Percentiles rank a stretch among this genome's conserved stretches.
These are phyloP conservation scores for Globisporangium spinosum DNA, from an alignment of 352 stramenopile genomes.

Conservation along the genomic window DNA sequence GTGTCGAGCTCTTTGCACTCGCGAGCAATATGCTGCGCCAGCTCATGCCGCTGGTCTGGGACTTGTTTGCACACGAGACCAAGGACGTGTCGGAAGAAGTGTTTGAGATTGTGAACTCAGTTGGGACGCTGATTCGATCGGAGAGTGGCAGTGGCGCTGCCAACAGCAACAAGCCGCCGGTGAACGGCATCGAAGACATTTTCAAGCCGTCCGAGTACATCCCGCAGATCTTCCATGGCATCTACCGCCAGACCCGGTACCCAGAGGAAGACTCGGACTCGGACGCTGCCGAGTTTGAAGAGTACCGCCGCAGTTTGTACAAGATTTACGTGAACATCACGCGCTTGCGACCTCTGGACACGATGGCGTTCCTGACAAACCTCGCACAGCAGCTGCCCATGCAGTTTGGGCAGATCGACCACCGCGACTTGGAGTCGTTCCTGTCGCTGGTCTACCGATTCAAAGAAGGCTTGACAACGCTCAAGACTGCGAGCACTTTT, in stretches of 20 bases:
- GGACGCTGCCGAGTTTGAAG: slow-evolving; percentile 81
- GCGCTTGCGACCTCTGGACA: slow-evolving; percentile 62
- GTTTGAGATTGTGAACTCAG: slow-evolving; percentile 81
- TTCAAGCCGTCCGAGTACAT: slow-evolving; percentile 76
- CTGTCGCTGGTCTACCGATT: slow-evolving; percentile 79
- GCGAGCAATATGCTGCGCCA: slow-evolving; percentile 56
- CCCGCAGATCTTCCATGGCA: slow-evolving; percentile 74
- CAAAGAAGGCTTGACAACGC: slow-evolving; percentile 70
- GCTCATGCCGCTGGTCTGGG: slow-evolving; percentile 81
- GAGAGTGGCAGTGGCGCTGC: slow-evolving; percentile 31
- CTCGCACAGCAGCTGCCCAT: slow-evolving; percentile 48
- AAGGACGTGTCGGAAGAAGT: slow-evolving; percentile 86
- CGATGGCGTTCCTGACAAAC: slow-evolving; percentile 62
- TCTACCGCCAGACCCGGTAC: slow-evolving; percentile 82
- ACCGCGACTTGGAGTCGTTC: slow-evolving; percentile 72
- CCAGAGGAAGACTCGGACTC: slow-evolving; percentile 68
- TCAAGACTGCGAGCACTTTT: slow-evolving; percentile 60
- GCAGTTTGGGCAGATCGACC: slow-evolving; percentile 52
- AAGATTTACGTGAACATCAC: slow-evolving; percentile 89
- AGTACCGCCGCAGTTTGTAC: slow-evolving; percentile 78
- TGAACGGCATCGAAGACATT: slow-evolving; percentile 37
- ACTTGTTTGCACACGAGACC: slow-evolving; percentile 74
- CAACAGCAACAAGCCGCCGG: slow-evolving; percentile 9
- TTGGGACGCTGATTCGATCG: slow-evolving; percentile 63
- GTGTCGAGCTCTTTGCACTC: slow-evolving; percentile 38